Base-by-base conservation (phyloP, 768 basidiomycete genomes). In the Pleurotus pulmonarius region DNA sequence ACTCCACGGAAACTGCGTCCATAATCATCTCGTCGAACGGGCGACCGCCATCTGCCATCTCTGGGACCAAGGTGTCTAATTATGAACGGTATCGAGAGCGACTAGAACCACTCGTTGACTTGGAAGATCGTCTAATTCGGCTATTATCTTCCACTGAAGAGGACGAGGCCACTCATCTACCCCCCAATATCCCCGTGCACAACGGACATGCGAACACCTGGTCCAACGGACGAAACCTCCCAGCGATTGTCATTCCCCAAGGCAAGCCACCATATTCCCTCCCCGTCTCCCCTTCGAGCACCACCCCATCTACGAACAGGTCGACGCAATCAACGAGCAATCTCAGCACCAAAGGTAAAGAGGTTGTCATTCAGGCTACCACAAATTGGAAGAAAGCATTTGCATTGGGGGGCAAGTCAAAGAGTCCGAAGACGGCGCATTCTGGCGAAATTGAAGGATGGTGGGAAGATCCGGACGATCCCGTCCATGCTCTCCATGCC, bases 391-490 rank as follows among this genome's bases (percentile, higher is more conserved):
- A 87, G 70, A 83, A 83, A 66, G 72, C 81, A 0, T 85, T 88
- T 62, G 72, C 80, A 43, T 75, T 88, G 20, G 80, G 82, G 12
- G 78, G 75, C 55, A 79, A 67, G 64, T 80, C 83, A 43, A 86
- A 83, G 70, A 85, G 83, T 64, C 86, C 86, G 5, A 88, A 87
- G 74, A 84, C 80, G 59, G 79, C 81, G 24, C 82, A 86, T 67
- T 81, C 87, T 25, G 83, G 85, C 53, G 86, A 88, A 70, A 81
- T 90, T 49, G 81, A 81, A 64, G 87, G 87, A 29, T 91, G 89
- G 89, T 90, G 88, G 88, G 88, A 89, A 70, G 88, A 93, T 72
- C 90, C 88, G 24, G 80, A 84, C 5, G 89, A 92, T 68, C 90
- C 89, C 39, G 87, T 89, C 47, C 90, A 92, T 67, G 68, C 81